Base-by-base conservation (phyloP, 179 eudicot genomes). In the Patellifolia procumbens region DNA sequence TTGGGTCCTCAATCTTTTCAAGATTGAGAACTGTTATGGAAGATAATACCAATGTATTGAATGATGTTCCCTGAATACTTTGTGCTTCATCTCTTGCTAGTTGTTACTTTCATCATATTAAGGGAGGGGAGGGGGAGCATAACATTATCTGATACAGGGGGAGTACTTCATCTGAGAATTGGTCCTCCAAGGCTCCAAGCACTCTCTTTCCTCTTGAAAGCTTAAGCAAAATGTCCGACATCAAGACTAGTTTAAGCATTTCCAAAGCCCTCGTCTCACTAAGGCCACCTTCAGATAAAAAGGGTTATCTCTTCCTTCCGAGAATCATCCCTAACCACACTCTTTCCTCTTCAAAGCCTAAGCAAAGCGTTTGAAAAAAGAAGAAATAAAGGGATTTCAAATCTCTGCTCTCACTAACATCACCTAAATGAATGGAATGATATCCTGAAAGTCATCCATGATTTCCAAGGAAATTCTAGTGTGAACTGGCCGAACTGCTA, bases 11-110 rank as follows among this genome's bases (percentile, higher is more conserved):
- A 55, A n/a, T n/a, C n/a, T n/a, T n/a, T n/a, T n/a, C n/a, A n/a
- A n/a, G n/a, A n/a, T 64, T 64, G 69, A 37, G 60, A 51, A 70
- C 26, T 15, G 43, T 49, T 49, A 70, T 32, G n/a, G n/a, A n/a
- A n/a, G n/a, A n/a, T n/a, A n/a, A n/a, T n/a, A n/a, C 19, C 58
- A 70, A 20, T 4, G 6, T 31, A n/a, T 45, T 34, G 26, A 67
- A 2, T 42, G 71, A 67, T 4, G 7, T 37, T 26, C 24, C 26
- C 31, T 29, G 26, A 24, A 58, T 26, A 58, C 31, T 9, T 58
- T 5, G 63, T 39, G 45, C 45, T 39, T 39, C 45, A 39, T 5
- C 45, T 10, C 45, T 39, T 39, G n/a, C n/a, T n/a, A n/a, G n/a
- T n/a, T n/a, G 0, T 39, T 0, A 39, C 45, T 39, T 39, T 39